These are phyloP conservation scores for Perkinsus olseni DNA, from an alignment of 169 alveolate species.

Conservation along the genomic window DNA sequence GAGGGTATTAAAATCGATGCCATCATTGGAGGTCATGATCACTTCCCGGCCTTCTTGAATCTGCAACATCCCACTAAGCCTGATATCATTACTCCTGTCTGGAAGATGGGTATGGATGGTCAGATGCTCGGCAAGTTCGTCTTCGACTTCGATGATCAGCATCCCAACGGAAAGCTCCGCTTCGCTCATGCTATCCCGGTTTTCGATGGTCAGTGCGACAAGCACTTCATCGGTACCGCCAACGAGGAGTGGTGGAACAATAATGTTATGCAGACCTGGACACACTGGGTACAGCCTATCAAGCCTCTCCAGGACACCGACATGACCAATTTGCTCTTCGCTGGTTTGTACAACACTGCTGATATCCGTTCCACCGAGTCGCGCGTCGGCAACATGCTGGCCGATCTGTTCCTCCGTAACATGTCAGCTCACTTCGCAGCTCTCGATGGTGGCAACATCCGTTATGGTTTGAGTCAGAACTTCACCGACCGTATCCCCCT, in stretches of 20 bases:
- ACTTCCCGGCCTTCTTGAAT: background rate
- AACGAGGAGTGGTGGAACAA: background rate
- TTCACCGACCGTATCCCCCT: background rate
- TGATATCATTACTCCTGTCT: background rate
- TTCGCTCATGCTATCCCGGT: background rate
- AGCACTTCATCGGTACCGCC: background rate
- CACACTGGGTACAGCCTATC: background rate
- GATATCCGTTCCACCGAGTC: background rate
- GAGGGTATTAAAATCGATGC: background rate
- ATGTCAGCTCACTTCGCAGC: background rate
- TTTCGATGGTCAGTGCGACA: background rate
- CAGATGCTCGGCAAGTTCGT: background rate
- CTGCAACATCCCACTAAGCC: background rate
- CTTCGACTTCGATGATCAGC: background rate
- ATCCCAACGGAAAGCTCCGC: background rate
- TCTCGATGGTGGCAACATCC: background rate
- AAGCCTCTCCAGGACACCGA: background rate
- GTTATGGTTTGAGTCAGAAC: background rate
- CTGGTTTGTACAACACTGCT: background rate
- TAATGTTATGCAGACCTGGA: background rate
- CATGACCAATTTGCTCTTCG: background rate
- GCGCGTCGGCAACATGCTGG: background rate
- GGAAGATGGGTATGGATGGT: background rate
- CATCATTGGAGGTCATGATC: background rate
- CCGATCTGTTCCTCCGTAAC: background rate